phyloP scores from a whole-genome alignment of 495 filamentous ascomycete genomes.

The Arthonia radiata region DNA sequence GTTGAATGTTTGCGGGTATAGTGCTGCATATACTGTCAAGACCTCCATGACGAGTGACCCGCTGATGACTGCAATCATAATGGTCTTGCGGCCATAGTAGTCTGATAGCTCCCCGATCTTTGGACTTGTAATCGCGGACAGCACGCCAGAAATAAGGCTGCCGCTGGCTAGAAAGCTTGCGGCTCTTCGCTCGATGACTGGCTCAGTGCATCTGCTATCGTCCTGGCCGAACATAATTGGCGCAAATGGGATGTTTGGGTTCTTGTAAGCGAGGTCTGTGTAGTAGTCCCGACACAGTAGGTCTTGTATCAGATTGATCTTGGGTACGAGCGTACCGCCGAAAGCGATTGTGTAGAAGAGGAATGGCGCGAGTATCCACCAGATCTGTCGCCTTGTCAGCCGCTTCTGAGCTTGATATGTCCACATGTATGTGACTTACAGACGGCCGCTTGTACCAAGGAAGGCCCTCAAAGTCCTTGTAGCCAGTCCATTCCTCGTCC shows the following conservation, averaged over 20 bases:
- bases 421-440: constrained; percentile 19
- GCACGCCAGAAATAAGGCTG: constrained; percentile 40
- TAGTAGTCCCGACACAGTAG: constrained; percentile 66
- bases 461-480: constrained; percentile 33
- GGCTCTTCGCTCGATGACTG: constrained; percentile 47
- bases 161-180: constrained; percentile 53
- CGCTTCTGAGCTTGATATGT: background rate
- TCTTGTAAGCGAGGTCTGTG: constrained; percentile 25
- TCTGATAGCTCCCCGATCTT: constrained; percentile 71
- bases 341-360: constrained; percentile 57
- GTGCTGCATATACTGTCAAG: constrained; percentile 51
- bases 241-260: constrained; percentile 33
- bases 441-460: constrained; percentile 52
- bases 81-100: constrained; percentile 50
- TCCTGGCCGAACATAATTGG: constrained; percentile 33
- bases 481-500: constrained; percentile 21
- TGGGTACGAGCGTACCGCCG: constrained; percentile 58
- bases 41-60: constrained; percentile 46
- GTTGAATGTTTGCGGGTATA: constrained; percentile 40
- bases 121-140: constrained; percentile 54
- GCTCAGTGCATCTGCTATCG: constrained; percentile 46
- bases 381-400: constrained; percentile 27
- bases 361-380: constrained; percentile 62
- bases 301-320: constrained; percentile 51
- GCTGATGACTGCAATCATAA: constrained; percentile 40